Percentiles rank a stretch among this genome's conserved stretches.
phyloP scores from a whole-genome alignment of 2,329 filamentous ascomycete genomes.

The Monosporascus cannonballus region DNA sequence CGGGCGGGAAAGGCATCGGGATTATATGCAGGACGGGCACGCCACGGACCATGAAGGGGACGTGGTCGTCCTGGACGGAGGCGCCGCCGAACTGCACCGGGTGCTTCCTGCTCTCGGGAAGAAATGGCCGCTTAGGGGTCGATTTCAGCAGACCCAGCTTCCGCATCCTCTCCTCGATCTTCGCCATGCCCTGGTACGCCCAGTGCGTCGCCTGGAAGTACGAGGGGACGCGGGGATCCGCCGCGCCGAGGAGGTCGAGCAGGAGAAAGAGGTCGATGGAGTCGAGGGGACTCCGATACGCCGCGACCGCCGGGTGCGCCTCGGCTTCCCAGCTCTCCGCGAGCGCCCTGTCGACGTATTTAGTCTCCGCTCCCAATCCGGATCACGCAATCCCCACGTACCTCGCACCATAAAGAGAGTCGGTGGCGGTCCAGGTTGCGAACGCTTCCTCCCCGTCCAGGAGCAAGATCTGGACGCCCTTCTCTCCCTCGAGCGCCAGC shows the following conservation, averaged over 20 bases:
- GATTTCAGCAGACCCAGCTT: conserved; percentile 51
- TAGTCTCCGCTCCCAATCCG: not conserved
- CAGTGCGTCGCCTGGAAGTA: conserved; percentile 90
- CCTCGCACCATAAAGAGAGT: conserved; percentile 86
- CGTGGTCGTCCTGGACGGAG: conserved; percentile 76
- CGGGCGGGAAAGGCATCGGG: conserved; percentile 69
- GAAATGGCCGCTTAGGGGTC: conserved; percentile 47
- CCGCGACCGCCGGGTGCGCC: conserved; percentile 64
- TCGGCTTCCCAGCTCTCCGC: conserved; percentile 75
- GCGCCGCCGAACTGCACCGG: conserved; percentile 39
- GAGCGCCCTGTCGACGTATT: conserved; percentile 45
- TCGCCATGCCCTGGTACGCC: conserved; percentile 76
- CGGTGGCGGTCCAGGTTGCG: conserved; percentile 66
- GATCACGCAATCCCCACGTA: conserved; percentile 28
- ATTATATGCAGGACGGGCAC: conserved; percentile 90
- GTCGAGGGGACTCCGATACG: conserved; percentile 65
- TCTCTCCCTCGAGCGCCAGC: conserved; percentile 61
- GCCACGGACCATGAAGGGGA: conserved; percentile 82
- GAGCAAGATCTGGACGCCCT: conserved; percentile 82
- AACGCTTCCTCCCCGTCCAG: conserved; percentile 96
- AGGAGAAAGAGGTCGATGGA: conserved; percentile 86
- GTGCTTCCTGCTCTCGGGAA: conserved; percentile 56
- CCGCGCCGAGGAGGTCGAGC: conserved; percentile 77
- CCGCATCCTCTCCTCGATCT: conserved; percentile 68
- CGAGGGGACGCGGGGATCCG: conserved; percentile 66